These are phyloP conservation scores for Cercospora sp. DNA, from an alignment of 2,329 filamentous ascomycete species.

Conservation along the genomic window DNA sequence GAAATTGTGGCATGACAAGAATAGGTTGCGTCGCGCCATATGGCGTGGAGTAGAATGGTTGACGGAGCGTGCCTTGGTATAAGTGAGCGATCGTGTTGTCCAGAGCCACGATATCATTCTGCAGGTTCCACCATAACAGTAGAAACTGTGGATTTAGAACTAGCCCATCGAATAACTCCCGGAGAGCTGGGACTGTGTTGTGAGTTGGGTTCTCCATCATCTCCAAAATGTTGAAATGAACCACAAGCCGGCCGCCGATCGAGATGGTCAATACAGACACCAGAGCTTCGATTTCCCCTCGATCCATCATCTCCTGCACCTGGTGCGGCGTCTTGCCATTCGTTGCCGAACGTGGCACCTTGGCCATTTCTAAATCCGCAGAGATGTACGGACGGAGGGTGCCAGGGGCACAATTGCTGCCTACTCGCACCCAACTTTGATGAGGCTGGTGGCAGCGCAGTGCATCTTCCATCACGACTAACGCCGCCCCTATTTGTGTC, in stretches of 20 bases:
- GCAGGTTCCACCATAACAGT: not conserved
- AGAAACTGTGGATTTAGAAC: not conserved
- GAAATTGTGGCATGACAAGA: not conserved
- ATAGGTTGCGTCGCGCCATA: not conserved
- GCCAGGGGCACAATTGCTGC: not conserved
- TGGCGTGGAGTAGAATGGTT: not conserved
- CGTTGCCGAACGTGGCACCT: not conserved
- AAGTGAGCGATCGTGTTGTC: not conserved
- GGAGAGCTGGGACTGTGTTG: not conserved
- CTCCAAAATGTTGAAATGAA: conserved; percentile 3
- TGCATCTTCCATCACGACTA: not conserved
- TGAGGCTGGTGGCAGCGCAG: not conserved
- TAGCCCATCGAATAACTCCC: not conserved
- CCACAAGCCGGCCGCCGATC: not conserved
- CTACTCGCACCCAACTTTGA: not conserved
- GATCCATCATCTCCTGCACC: not conserved
- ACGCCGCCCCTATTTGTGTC: not conserved
- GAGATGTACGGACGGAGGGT: not conserved
- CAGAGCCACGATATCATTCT: not conserved
- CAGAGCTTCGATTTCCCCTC: not conserved
- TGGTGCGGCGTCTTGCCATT: not conserved
- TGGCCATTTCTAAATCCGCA: not conserved
- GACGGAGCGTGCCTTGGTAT: not conserved
- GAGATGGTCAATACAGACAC: conserved; percentile 2
- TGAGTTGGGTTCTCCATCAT: not conserved